Evolutionary conservation across 352 stramenopile species (phyloP).

Genomic region (Pythium biforme): DNA sequence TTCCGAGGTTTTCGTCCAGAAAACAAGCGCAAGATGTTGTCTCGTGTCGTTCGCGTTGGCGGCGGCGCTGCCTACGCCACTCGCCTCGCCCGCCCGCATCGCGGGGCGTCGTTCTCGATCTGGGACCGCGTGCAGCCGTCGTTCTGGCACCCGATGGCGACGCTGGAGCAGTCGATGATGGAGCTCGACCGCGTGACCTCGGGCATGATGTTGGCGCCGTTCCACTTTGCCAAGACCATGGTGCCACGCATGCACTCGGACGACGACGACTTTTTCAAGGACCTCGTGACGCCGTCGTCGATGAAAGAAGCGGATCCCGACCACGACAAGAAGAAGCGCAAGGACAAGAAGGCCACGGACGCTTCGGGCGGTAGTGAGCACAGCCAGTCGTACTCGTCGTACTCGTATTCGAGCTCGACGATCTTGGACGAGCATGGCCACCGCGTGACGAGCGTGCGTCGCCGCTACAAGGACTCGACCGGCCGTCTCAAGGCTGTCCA

Average conservation of each 20-base stretch:
- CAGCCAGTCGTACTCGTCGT: slow-evolving; percentile 35
- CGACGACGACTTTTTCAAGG: slow-evolving; percentile 57
- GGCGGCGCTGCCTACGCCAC: slow-evolving; percentile 12
- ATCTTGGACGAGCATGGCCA: slow-evolving; percentile 60
- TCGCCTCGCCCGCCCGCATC: slow-evolving; percentile 5
- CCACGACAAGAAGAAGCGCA: slow-evolving; percentile 19
- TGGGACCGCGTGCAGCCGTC: slow-evolving; percentile 54
- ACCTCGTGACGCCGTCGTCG: slow-evolving; percentile 49
- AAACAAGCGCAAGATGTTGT: slow-evolving; percentile 8
- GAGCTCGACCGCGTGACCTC: slow-evolving; percentile 51
- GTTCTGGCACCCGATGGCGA: slow-evolving; percentile 58
- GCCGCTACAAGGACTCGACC: slow-evolving; percentile 76
- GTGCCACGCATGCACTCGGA: slow-evolving; percentile 31
- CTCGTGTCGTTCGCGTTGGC: slow-evolving; percentile 8
- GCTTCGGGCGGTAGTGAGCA: slow-evolving; percentile 4
- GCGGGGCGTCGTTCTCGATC: slow-evolving; percentile 31
- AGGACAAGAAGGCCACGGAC: slow-evolving; percentile 6
- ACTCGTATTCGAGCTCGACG: slow-evolving; percentile 59
- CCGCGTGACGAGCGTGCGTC: slow-evolving; percentile 47
- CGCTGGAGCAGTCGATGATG: slow-evolving; percentile 71
- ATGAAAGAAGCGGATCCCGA: slow-evolving; percentile 17
- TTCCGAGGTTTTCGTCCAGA: neutral
- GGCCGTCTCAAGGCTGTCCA: slow-evolving; percentile 68
- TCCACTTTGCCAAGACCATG: slow-evolving; percentile 14
- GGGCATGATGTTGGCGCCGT: slow-evolving; percentile 28